A percentile compares a stretch with the other conserved stretches of the same genome.
Conservation (phyloP, 116 monocot species). For the Cymodocea nodosa region DNA sequence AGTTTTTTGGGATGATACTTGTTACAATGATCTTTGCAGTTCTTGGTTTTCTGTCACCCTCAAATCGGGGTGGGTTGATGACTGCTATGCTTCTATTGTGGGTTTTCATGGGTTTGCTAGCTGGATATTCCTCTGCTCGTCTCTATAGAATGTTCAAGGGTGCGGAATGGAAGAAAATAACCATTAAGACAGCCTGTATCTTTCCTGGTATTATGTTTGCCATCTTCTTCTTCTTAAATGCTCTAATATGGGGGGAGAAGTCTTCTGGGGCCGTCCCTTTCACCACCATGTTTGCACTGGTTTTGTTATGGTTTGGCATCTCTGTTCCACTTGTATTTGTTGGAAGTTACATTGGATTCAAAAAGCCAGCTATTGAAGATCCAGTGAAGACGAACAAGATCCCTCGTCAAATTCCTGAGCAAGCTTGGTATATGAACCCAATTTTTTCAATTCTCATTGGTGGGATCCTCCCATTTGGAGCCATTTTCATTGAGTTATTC, state of each 20-base stretch:
- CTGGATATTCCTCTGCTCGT: conserved; percentile 68
- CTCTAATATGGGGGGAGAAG: conserved; percentile 84
- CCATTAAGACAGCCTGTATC: conserved; percentile 60
- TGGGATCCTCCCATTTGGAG: conserved; percentile 95
- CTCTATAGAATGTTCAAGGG: conserved; percentile 85
- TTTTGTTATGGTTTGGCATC: conserved; percentile 89
- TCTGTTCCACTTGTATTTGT: conserved; percentile 87
- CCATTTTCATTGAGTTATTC: conserved; percentile 96
- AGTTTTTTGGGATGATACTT: conserved; percentile 85
- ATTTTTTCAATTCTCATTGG: conserved; percentile 46
- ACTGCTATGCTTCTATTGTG: conserved; percentile 92
- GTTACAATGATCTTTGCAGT: conserved; percentile 87
- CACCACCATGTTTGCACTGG: conserved; percentile 89
- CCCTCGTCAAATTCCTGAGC: conserved; percentile 84
- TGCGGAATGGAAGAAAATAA: conserved; percentile 73
- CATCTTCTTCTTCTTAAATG: conserved; percentile 73
- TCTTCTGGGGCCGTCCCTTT: conserved; percentile 95
- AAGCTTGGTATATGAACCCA: conserved; percentile 96
- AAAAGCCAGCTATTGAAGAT: conserved; percentile 64
- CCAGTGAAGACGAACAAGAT: conserved; percentile 96
- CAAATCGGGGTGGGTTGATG: conserved; percentile 92
- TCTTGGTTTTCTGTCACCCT: conserved; percentile 81
- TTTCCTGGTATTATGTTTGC: conserved; percentile 59
- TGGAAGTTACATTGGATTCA: conserved; percentile 72
- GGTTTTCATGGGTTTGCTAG: conserved; percentile 92